phyloP scores from a whole-genome alignment of 441 rosid species.

The Biscutella laevigata region DNA sequence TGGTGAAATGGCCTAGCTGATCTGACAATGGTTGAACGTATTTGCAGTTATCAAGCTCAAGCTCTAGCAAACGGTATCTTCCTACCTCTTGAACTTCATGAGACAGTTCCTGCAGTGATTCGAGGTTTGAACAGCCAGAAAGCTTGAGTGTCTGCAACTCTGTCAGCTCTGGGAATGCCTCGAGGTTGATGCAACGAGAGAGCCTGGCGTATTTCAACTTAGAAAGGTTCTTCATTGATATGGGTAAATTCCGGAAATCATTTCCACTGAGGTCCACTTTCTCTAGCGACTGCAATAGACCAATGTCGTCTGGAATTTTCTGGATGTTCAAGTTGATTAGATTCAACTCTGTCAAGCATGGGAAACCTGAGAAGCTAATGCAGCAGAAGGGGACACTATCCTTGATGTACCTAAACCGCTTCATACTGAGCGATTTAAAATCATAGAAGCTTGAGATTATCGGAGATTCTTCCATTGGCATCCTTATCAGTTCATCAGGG shows the following conservation, averaged over 20 bases:
- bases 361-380: conserved; percentile 1
- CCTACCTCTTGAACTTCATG: background rate
- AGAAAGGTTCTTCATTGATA: background rate
- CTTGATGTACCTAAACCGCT: background rate
- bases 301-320: background rate
- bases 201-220: background rate
- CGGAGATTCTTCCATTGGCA: background rate
- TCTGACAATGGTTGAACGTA: conserved; percentile 14
- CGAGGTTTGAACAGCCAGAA: background rate
- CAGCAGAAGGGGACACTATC: background rate
- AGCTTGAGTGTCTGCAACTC: background rate
- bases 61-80: conserved; percentile 12
- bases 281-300: background rate
- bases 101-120: background rate
- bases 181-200: background rate
- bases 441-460: background rate
- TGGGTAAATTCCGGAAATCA: background rate
- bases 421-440: background rate
- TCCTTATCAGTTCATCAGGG: background rate
- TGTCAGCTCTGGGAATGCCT: background rate
- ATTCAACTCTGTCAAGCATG: background rate
- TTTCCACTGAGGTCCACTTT: conserved; percentile 16
- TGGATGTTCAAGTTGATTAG: conserved; percentile 14
- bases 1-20: conserved; percentile 21
- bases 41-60: conserved; percentile 26